phyloP scores from a whole-genome alignment of 116 monocot genomes.

The Posidonia oceanica region DNA sequence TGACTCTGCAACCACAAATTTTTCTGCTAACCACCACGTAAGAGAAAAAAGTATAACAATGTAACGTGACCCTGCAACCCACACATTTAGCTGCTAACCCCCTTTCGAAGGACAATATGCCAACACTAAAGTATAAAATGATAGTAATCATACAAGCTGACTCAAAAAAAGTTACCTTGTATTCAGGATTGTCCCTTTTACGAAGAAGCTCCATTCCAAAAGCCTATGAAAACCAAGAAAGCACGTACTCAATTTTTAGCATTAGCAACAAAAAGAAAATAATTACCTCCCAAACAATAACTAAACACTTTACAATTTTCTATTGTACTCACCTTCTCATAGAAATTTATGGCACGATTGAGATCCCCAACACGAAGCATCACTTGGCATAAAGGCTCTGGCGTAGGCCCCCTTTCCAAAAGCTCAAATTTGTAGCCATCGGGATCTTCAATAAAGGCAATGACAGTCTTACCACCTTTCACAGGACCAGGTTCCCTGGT shows the following conservation, averaged over 20 bases:
- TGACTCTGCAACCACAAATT: too few relatives aligned
- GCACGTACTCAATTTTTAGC: neutral
- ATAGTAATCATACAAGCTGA: too few relatives aligned
- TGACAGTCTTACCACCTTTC: conserved; percentile 55
- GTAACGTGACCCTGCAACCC: too few relatives aligned
- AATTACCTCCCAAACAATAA: neutral
- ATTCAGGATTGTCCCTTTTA: conserved; percentile 48
- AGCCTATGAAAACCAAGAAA: conserved; percentile 19
- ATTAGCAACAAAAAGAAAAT: neutral
- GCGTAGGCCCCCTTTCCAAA: conserved; percentile 55
- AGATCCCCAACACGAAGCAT: conserved; percentile 82
- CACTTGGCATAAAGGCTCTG: conserved; percentile 70
- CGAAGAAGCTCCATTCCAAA: conserved; percentile 73
- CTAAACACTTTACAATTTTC: neutral
- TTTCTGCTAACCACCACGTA: neutral
- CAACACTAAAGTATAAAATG: too few relatives aligned
- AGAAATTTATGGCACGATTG: conserved; percentile 49
- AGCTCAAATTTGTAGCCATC: conserved; percentile 75
- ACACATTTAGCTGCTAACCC: too few relatives aligned
- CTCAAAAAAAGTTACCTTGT: conserved; percentile 25
- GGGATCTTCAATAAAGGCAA: conserved; percentile 70
- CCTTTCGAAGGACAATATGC: too few relatives aligned
- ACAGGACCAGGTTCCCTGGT: conserved; percentile 66
- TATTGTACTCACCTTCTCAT: conserved; percentile 38
- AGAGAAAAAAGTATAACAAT: neutral